A percentile compares a stretch with the other conserved stretches of the same genome.
Conservation (phyloP, 1,284 basidiomycete genomes). For the Ceratobasidium sp. region DNA sequence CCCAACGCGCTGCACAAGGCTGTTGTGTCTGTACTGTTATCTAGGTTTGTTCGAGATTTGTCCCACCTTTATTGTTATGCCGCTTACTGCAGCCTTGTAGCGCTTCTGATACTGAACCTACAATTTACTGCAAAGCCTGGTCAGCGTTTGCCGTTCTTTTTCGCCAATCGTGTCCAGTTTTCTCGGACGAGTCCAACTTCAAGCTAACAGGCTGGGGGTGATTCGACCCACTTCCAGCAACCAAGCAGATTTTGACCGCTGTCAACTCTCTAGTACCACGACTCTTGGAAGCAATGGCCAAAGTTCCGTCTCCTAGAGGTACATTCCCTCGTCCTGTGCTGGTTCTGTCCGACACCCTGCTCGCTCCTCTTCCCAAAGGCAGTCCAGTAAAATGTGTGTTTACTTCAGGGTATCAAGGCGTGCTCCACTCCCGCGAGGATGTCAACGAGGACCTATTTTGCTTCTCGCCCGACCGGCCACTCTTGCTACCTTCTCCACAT, state of each 20-base stretch:
- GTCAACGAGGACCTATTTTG: background rate
- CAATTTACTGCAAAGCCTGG: constrained; percentile 95
- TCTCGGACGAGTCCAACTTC: constrained; percentile 43
- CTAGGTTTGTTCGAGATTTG: constrained; percentile 56
- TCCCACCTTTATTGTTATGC: background rate
- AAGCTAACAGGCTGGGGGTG: background rate
- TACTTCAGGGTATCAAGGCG: background rate
- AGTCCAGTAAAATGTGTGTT: background rate
- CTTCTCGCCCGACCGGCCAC: constrained; percentile 42
- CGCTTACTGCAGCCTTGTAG: constrained; percentile 55
- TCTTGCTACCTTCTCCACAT: constrained; percentile 72
- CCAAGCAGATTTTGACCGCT: background rate
- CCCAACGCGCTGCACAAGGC: constrained; percentile 78
- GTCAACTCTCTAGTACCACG: background rate
- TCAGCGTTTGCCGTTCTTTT: constrained; percentile 81
- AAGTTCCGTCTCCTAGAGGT: background rate
- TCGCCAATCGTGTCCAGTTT: constrained; percentile 65
- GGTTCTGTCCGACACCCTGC: background rate
- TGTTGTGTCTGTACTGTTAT: constrained; percentile 86
- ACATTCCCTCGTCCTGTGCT: background rate
- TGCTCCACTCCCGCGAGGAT: background rate
- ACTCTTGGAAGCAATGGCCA: background rate
- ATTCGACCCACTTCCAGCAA: background rate
- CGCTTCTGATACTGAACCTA: constrained; percentile 94
- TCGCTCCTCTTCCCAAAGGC: background rate